Evolutionary conservation across 129 eudicot genomes (phyloP), one percentile per base, ranked within the genome.

Genomic region (Pittosporum tobira): DNA sequence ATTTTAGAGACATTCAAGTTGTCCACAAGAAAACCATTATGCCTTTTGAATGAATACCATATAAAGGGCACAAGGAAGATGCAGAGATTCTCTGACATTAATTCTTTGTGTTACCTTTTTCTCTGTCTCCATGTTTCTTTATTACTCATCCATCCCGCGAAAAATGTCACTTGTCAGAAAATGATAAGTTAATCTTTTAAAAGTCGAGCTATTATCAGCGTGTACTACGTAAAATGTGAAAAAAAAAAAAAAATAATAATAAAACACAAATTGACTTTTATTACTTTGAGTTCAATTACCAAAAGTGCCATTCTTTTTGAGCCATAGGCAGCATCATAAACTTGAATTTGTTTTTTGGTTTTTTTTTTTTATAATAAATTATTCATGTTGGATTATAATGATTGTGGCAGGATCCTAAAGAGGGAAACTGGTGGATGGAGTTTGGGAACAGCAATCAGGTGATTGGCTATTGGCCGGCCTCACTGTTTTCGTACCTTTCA

Each of bases 381-480:
- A 21, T 11, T 23, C 6, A 55, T 44, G 26, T 40, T 40, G 28
- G n/a, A 27, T 59, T 40, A 49, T 26, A 13, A 6, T 26, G 19
- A n/a, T 51, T 29, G 28, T 73, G 43, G 43, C 62, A 88, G 96
- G 96, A 87, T 51, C 96, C 93, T 45, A 70, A 73, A 27, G 96
- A 83, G 51, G 96, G 96, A 2, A 74, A 87, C 58, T 87, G 95
- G 95, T 87, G 95, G 95, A 74, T 86, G 91, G 90, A 86, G 57
- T 87, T 79, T 75, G 96, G 96, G 42, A 83, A 75, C 26, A 81
- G 71, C 56, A 63, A 83, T 53, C 19, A 28, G 36, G 95, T 87
- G 51, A 55, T 87, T 10, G 96, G 96, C 31, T 87, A 87, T 47
- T 87, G 96, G 96, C 96, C 96, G 15, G 72, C 79, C 1, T 75